Conservation (phyloP, 192 early-diverging fungal species). For the Rhizophagus sp. region DNA sequence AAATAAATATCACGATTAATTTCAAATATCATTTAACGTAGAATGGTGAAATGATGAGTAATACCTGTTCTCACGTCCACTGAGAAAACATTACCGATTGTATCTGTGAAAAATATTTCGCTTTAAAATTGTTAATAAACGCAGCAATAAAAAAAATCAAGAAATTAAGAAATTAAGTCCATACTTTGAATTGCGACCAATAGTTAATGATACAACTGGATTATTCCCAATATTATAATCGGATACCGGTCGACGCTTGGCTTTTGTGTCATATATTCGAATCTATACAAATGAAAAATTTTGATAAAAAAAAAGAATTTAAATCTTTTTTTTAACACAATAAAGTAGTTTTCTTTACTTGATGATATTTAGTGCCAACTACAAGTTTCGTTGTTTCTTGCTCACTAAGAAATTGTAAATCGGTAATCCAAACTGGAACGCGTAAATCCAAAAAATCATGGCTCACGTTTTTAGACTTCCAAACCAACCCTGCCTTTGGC, state of each 20-base stretch:
- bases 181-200: slow-evolving; percentile 44
- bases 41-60: too few species aligned
- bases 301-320: neutral
- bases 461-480: slow-evolving; percentile 83
- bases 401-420: slow-evolving; percentile 70
- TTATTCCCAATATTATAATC: slow-evolving; percentile 67
- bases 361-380: slow-evolving; percentile 68
- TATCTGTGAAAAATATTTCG: slow-evolving; percentile 68
- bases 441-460: slow-evolving; percentile 81
- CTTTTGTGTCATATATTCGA: slow-evolving; percentile 81
- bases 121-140: slow-evolving; percentile 26
- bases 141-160: neutral
- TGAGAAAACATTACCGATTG: slow-evolving; percentile 58
- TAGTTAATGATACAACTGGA: slow-evolving; percentile 58
- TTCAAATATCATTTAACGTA: neutral
- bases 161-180: neutral
- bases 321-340: neutral
- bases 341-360: slow-evolving; percentile 37
- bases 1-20: neutral
- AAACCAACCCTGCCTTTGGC: slow-evolving; percentile 53
- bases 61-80: slow-evolving; percentile 61
- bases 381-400: slow-evolving; percentile 57
- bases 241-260: slow-evolving; percentile 66
- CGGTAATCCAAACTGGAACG: slow-evolving; percentile 87
- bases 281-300: slow-evolving; percentile 52